These are phyloP conservation scores for Lindgomyces ingoldianus DNA, from an alignment of 495 filamentous ascomycete species.

Conservation along the genomic window DNA sequence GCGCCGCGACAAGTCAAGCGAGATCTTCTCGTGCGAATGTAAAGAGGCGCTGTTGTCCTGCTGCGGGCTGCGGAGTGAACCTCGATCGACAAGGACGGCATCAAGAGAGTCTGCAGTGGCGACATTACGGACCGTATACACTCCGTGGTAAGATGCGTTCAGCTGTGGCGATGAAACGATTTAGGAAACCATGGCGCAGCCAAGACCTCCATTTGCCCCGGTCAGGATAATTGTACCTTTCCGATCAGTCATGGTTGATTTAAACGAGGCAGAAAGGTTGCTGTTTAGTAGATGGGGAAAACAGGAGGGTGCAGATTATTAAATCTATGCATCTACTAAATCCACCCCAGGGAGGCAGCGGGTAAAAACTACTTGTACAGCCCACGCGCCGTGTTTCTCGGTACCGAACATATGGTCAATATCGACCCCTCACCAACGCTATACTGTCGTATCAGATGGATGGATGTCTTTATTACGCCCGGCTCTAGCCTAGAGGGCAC, in stretches of 20 bases:
- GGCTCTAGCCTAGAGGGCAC: too few species aligned
- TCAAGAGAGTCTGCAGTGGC: not conserved
- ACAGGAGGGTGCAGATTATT: not conserved
- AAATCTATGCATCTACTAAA: not conserved
- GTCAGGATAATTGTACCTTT: slow-evolving; percentile 13
- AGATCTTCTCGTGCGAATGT: slow-evolving; percentile 8
- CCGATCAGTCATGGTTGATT: not conserved
- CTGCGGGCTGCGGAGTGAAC: too few species aligned
- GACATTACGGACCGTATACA: slow-evolving; percentile 4
- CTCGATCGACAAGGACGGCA: not conserved
- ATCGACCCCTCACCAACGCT: not conserved
- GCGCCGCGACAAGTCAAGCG: slow-evolving; percentile 8
- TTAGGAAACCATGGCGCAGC: not conserved
- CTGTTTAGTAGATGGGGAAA: not conserved
- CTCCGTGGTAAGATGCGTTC: not conserved
- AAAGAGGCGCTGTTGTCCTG: too few species aligned
- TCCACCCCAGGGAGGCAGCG: not conserved
- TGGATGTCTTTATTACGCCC: too few species aligned
- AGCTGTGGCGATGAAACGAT: not conserved
- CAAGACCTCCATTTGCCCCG: slow-evolving; percentile 13
- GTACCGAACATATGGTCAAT: slow-evolving; percentile 3
- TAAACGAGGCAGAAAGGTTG: not conserved
- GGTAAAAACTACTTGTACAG: not conserved
- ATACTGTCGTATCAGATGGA: too few species aligned
- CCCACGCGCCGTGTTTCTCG: not conserved